Evolutionary conservation across 495 filamentous ascomycete species (phyloP).

Genomic region (Pyrenopolyporus hunteri): DNA sequence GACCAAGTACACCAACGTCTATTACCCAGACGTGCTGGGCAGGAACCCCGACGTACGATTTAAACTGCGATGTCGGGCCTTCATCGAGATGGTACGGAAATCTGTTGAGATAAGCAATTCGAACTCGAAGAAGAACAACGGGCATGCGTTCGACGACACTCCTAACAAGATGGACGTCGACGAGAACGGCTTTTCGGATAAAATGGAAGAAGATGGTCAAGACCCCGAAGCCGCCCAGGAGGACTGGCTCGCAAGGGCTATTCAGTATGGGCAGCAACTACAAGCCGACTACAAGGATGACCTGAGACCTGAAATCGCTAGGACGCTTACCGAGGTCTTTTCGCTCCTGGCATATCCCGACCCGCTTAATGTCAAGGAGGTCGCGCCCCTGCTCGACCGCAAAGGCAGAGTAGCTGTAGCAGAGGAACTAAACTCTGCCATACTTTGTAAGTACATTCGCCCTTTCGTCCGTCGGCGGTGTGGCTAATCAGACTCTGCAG

Average conservation of each 20-base stretch:
- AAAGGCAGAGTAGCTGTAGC: conserved; percentile 79
- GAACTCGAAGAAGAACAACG: conserved; percentile 38
- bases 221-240: conserved; percentile 35
- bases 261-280: conserved; percentile 82
- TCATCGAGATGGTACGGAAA: conserved; percentile 93
- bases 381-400: conserved; percentile 80
- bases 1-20: conserved; percentile 76
- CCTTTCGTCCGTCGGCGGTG: conserved; percentile 3
- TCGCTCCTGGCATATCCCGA: conserved; percentile 87
- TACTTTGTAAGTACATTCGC: conserved; percentile 70
- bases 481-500: conserved; percentile 55
- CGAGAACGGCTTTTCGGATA: conserved; percentile 49
- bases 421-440: conserved; percentile 93
- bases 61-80: conserved; percentile 86
- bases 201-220: conserved; percentile 62
- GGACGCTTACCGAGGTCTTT: conserved; percentile 83
- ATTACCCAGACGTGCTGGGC: conserved; percentile 80
- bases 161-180: conserved; percentile 75
- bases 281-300: conserved; percentile 77
- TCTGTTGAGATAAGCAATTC: conserved; percentile 69
- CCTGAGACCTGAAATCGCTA: conserved; percentile 67
- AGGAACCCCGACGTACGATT: conserved; percentile 92
- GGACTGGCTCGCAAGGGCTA: conserved; percentile 62
- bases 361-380: conserved; percentile 72
- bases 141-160: conserved; percentile 63